Conservation (phyloP, 306 rosid species). For the Malus orientalis region DNA sequence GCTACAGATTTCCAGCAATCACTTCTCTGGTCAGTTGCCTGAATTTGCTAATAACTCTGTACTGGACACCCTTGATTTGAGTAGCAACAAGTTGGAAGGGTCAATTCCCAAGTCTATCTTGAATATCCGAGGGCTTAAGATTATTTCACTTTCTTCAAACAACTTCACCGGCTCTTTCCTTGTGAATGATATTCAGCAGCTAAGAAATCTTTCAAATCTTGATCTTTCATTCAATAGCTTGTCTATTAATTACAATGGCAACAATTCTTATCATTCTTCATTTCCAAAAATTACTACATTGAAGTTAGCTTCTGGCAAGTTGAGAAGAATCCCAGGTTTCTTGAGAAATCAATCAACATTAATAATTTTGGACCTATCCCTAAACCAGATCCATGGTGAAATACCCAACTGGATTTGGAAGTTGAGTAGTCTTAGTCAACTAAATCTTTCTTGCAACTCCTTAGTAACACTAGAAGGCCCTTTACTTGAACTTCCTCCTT, state of each 20-base stretch:
- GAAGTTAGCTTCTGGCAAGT: too few species aligned
- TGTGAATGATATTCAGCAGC: not conserved
- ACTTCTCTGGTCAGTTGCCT: constrained; percentile 1
- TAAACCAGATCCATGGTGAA: too few species aligned
- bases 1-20: constrained; percentile 12
- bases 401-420: too few species aligned
- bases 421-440: too few species aligned
- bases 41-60: not conserved
- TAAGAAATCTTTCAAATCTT: constrained; percentile 18
- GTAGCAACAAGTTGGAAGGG: constrained; percentile 43
- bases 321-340: too few species aligned
- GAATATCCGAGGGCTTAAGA: not conserved
- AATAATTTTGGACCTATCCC: too few species aligned
- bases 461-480: too few species aligned
- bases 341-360: too few species aligned
- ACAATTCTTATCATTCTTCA: too few species aligned
- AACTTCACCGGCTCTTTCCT: constrained; percentile 29
- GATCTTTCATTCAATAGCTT: constrained; percentile 41
- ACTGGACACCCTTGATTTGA: constrained; percentile 40
- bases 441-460: too few species aligned
- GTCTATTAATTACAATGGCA: not conserved
- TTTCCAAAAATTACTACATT: too few species aligned
- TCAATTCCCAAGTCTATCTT: constrained; percentile 20
- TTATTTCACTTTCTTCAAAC: constrained; percentile 33
- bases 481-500: too few species aligned